Evolutionary conservation across 306 rosid genomes (phyloP).

Genomic region (Acacia crassicarpa): DNA sequence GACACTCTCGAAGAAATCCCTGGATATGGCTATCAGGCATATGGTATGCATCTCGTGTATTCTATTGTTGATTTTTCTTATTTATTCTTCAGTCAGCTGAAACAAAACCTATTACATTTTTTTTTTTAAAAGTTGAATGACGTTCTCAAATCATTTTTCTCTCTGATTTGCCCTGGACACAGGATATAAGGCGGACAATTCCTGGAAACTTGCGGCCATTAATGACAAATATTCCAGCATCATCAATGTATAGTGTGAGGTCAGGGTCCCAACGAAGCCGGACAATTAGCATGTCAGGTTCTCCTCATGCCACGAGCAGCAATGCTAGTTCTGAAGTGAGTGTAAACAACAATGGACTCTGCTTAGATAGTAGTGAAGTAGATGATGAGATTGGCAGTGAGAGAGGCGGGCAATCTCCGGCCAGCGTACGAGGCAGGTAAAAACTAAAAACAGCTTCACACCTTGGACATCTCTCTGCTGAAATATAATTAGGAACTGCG

Average conservation of each 20-base stretch:
- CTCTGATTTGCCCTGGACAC: constrained; percentile 44
- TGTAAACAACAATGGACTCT: constrained; percentile 82
- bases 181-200: constrained; percentile 91
- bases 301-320: constrained; percentile 97
- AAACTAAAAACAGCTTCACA: not conserved
- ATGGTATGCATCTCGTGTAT: constrained; percentile 63
- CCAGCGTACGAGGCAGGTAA: constrained; percentile 62
- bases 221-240: constrained; percentile 96
- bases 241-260: constrained; percentile 91
- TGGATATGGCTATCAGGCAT: constrained; percentile 99
- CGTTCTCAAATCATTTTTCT: constrained; percentile 12
- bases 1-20: constrained; percentile 93
- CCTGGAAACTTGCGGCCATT: constrained; percentile 84
- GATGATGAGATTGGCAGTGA: constrained; percentile 78
- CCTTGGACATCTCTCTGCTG: not conserved
- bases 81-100: constrained; percentile 21
- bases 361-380: constrained; percentile 68
- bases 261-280: constrained; percentile 76
- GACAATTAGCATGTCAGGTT: constrained; percentile 69
- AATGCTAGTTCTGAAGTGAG: constrained; percentile 94
- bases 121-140: not conserved
- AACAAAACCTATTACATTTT: not conserved
- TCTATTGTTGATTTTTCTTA: not conserved
- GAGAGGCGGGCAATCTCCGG: constrained; percentile 73
- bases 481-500: constrained; percentile 23